A percentile compares a stretch with the other conserved stretches of the same genome.
phyloP scores from a whole-genome alignment of 352 stramenopile species.

The Peronosclerospora sorghi region DNA sequence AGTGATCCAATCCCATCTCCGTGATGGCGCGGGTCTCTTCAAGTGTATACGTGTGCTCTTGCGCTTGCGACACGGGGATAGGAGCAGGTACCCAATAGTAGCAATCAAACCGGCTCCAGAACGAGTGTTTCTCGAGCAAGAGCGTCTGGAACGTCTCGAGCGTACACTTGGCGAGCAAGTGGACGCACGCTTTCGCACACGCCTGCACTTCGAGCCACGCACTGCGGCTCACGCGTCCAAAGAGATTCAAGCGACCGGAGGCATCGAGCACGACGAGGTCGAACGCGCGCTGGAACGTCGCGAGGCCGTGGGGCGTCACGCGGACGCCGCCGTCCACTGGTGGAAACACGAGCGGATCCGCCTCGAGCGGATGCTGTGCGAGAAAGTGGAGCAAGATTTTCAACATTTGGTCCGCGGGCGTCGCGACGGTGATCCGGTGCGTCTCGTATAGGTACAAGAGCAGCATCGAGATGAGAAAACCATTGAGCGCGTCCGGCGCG shows the following conservation, averaged over 20 bases:
- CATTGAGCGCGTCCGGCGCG: slow-evolving; percentile 65
- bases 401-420: slow-evolving; percentile 75
- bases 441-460: slow-evolving; percentile 74
- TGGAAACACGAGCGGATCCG: slow-evolving; percentile 56
- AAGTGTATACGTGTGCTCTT: slow-evolving; percentile 48
- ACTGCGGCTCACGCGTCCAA: slow-evolving; percentile 46
- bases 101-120: slow-evolving; percentile 81
- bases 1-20: slow-evolving; percentile 61
- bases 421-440: slow-evolving; percentile 59
- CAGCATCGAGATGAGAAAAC: slow-evolving; percentile 76
- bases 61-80: slow-evolving; percentile 32
- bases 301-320: slow-evolving; percentile 52
- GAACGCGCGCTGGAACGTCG: slow-evolving; percentile 52
- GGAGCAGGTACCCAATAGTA: slow-evolving; percentile 73
- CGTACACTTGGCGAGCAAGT: slow-evolving; percentile 47
- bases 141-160: slow-evolving; percentile 69
- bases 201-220: slow-evolving; percentile 70
- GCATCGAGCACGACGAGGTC: slow-evolving; percentile 74
- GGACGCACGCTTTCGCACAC: too few relatives aligned
- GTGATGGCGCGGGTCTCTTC: slow-evolving; percentile 66
- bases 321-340: slow-evolving; percentile 40
- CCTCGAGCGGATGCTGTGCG: slow-evolving; percentile 48
- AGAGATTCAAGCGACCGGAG: slow-evolving; percentile 64
- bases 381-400: slow-evolving; percentile 81
- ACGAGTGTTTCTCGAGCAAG: slow-evolving; percentile 74